Base-by-base conservation (phyloP, 805 yeast species). In the Saturnispora quitensis region DNA sequence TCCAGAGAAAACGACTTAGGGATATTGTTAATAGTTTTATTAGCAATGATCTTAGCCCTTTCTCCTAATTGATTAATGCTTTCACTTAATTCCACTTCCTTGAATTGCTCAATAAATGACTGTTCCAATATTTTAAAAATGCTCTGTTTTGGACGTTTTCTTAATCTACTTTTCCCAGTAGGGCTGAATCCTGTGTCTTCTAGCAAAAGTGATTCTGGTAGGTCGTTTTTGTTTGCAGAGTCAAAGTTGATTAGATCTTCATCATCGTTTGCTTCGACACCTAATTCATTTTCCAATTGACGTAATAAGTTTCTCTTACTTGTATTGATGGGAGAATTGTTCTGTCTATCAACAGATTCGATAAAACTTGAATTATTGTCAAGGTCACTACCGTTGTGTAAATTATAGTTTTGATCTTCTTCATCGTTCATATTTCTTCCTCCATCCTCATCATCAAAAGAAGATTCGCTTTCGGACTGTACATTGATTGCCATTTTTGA, bases 191-290 rank as follows among this genome's bases (percentile, higher is more conserved):
- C 18, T 12, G 40, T 45, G n/a, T 50, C 48, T 43, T 60, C 68
- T 54, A 64, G 49, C 40, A 65, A 51, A 35, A 63, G 45, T 43
- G 67, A 62, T 36, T 61, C 64, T 2, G 68, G 65, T 20, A 36
- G 10, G 6, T 15, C 27, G 13, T 44, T 34, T 20, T 44, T 31
- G 12, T 24, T 17, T 20, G 13, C 28, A 45, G 28, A 12, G 10
- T 36, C 28, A 31, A 13, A 50, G 9, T 28, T 31, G 9, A 33
- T n/a, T n/a, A 47, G 43, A n/a, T 47, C 42, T 9, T 44, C 40
- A 31, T 55, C 63, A 4, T 59, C 43, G 33, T 55, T 64, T 4
- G 58, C 59, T 45, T 50, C 42, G n/a, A 51, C 50, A 15, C 56
- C 62, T 27, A 61, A 61, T 15, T 66, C 68, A 4, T 35, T 33